Percentiles rank a stretch among this genome's conserved stretches.
These are phyloP conservation scores for Aspergillus calidoustus DNA, from an alignment of 2,329 filamentous ascomycete species.

Conservation along the genomic window DNA sequence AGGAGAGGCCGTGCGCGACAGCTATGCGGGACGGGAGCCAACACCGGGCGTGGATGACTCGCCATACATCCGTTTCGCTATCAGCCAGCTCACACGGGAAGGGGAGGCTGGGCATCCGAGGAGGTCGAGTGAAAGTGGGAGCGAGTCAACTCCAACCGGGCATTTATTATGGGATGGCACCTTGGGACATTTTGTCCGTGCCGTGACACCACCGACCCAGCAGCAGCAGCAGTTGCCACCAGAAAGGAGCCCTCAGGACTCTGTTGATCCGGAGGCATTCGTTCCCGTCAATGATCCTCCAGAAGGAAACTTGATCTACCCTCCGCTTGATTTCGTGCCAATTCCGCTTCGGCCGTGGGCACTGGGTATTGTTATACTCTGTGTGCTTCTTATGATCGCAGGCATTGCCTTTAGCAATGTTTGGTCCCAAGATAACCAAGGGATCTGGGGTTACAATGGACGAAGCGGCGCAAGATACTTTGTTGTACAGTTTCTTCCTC, in stretches of 20 bases:
- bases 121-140: constrained; percentile 53
- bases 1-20: constrained; percentile 32
- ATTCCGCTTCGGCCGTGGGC: constrained; percentile 69
- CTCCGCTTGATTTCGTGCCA: constrained; percentile 71
- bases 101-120: constrained; percentile 64
- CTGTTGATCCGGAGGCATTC: constrained; percentile 49
- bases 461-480: constrained; percentile 80
- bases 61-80: constrained; percentile 86
- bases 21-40: constrained; percentile 47
- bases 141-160: constrained; percentile 56
- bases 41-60: constrained; percentile 83
- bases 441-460: constrained; percentile 69
- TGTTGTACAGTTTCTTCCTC: constrained; percentile 82
- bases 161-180: constrained; percentile 54
- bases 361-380: constrained; percentile 62
- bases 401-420: constrained; percentile 74
- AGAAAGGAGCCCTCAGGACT: constrained; percentile 21
- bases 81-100: constrained; percentile 81
- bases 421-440: constrained; percentile 66
- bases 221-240: constrained; percentile 33
- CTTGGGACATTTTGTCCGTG: constrained; percentile 47
- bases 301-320: constrained; percentile 49
- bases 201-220: constrained; percentile 39
- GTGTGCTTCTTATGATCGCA: constrained; percentile 72
- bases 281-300: constrained; percentile 51